Percentiles rank a stretch among this genome's conserved stretches.
Evolutionary conservation across 257 asterid species (phyloP).

Genomic region (Solanum pinnatisectum): DNA sequence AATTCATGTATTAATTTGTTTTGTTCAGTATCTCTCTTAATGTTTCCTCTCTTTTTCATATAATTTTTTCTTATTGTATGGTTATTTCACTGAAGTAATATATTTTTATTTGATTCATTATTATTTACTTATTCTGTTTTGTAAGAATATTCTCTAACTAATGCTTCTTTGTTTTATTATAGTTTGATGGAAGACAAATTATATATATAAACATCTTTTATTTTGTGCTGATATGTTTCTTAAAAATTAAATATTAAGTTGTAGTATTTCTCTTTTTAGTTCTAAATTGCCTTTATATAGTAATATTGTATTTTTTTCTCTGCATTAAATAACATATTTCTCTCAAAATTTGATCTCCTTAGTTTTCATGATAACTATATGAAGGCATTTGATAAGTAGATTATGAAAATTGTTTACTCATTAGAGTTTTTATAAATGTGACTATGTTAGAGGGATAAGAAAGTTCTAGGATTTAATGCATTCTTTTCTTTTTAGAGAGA

Average conservation of each 20-base stretch:
- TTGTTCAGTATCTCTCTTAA: too few relatives aligned
- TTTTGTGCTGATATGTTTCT: background rate
- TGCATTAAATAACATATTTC: background rate
- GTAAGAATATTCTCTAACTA: too few relatives aligned
- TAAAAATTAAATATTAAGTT: too few relatives aligned
- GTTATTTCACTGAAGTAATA: too few relatives aligned
- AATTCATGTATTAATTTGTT: too few relatives aligned
- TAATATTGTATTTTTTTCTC: background rate
- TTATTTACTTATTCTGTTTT: too few relatives aligned
- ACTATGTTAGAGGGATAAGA: background rate
- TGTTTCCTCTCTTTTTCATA: too few relatives aligned
- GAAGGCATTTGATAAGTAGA: background rate
- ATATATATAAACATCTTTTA: too few relatives aligned
- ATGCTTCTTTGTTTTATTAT: too few relatives aligned
- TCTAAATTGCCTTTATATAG: background rate
- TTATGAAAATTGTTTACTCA: background rate
- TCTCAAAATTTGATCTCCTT: background rate
- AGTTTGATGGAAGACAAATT: background rate
- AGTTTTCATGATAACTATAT: background rate
- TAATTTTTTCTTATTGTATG: too few relatives aligned
- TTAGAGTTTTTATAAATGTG: background rate
- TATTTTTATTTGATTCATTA: too few relatives aligned
- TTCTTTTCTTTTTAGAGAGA: too few relatives aligned
- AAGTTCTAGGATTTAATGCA: background rate
- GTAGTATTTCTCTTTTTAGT: background rate